Evolutionary conservation across 2,329 filamentous ascomycete species (phyloP), one percentile per base, ranked within the genome.

Genomic region (Hypoxylon sp.): DNA sequence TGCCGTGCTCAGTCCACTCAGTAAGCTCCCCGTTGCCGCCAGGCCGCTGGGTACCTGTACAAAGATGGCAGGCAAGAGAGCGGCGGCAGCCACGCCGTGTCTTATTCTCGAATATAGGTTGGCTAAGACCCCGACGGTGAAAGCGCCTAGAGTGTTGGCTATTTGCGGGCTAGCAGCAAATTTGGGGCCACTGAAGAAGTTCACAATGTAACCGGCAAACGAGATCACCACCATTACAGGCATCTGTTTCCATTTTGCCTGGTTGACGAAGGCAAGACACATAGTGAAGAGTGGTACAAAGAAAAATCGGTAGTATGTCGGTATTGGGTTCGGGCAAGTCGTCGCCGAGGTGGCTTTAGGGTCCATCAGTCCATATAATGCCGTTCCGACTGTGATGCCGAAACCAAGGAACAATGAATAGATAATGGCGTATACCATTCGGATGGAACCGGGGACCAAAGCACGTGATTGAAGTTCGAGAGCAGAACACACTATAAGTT

Each of bases 191-290:
- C 87, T 89, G 80, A 92, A 94, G 80, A 88, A 93, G 76, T 92
- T 94, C 72, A 93, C 90, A 2, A 93, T 80, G 76, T 94, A 95
- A 2, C 93, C 93, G 0, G 87, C 85, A 63, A 92, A 87, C 1
- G 92, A 88, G 61, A 96, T 93, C 51, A 90, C 42, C 1, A 93
- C 80, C 92, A 95, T 95, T 57, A 92, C 84, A 0, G 93, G 93
- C 72, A 91, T 88, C 77, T 96, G 93, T 72, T 89, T 92, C 88
- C 89, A 93, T 78, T 93, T 93, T 42, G 91, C 92, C 73, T 94
- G 92, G 77, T 94, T 94, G 77, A 94, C 89, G 62, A 94, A 82
- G 52, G 91, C 89, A 42, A 95, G 85, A 74, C 90, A 93, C 29
- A 93, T 76, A 7, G 92, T 89, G 78, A 94, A 97, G 6, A 86